Conservation (phyloP, 495 filamentous ascomycete species). For the Xylaria palmicola region DNA sequence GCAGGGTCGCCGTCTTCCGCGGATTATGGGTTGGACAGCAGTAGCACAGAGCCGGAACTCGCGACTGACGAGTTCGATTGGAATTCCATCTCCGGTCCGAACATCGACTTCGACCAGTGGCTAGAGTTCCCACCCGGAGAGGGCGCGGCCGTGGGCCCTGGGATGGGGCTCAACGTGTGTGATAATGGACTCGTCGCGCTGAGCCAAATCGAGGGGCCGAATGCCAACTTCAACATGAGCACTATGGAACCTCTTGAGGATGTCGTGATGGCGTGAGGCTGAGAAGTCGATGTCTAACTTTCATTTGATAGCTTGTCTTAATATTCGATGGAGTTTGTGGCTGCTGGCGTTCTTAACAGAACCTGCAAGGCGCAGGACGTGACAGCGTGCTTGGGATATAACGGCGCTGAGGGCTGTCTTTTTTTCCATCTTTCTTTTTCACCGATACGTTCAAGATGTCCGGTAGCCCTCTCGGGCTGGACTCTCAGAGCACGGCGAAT, state of each 20-base stretch:
- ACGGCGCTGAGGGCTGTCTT: not conserved
- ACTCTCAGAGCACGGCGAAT: not conserved
- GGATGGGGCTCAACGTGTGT: slow-evolving; percentile 10
- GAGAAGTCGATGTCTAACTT: not conserved
- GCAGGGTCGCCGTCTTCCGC: slow-evolving; percentile 8
- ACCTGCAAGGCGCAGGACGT: too few relatives aligned
- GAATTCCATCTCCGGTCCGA: slow-evolving; percentile 33
- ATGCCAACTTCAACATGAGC: not conserved
- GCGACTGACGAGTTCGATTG: slow-evolving; percentile 35
- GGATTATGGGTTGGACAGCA: slow-evolving; percentile 16
- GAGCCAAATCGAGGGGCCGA: slow-evolving; percentile 16
- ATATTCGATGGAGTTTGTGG: not conserved
- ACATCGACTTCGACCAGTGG: slow-evolving; percentile 47
- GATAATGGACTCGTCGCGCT: slow-evolving; percentile 15
- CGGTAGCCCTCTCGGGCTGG: too few relatives aligned
- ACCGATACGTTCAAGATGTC: not conserved
- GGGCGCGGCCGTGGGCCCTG: slow-evolving; percentile 15
- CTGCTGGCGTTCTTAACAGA: too few relatives aligned
- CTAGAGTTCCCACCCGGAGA: slow-evolving; percentile 42
- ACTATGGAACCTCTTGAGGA: not conserved
- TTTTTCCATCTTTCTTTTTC: not conserved
- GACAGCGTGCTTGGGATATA: not conserved
- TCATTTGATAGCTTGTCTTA: not conserved
- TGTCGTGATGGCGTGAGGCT: slow-evolving; percentile 2
- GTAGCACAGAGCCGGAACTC: slow-evolving; percentile 21